Base-by-base conservation (phyloP, 139 green algal genomes). In the Pycnococcus provasolii region DNA sequence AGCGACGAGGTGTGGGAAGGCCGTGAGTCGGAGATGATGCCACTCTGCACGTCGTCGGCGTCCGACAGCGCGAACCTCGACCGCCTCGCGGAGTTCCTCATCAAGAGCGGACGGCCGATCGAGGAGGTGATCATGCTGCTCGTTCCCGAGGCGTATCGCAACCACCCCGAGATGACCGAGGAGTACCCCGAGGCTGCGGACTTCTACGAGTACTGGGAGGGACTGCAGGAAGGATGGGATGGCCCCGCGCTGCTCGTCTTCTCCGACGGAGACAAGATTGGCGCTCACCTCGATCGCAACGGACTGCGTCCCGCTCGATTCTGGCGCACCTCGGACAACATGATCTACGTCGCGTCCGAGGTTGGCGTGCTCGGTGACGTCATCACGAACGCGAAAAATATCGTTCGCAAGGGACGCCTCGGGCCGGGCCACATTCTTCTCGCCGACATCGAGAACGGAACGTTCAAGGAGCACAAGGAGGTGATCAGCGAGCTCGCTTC, bases 161-260 rank as follows among this genome's bases (percentile, higher is more conserved):
- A 95, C 77, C 86, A 95, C 75, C 88, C 88, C 8, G 86, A 88
- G 50, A 76, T 94, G n/a, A 46, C 78, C 47, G 82, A 68, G 57
- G 88, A 95, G 77, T 95, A 95, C 80, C 90, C 93, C 13, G 87
- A 97, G 75, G 86, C 84, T n/a, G n/a, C 62, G 60, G 61, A 73
- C 48, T 85, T 87, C 67, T 85, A 97, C 68, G 87, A 96, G 81
- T 98, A 89, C 80, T 97, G 87, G 61, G 90, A 95, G 78, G 92
- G 91, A 45, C 83, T 97, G 71, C 94, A 98, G 80, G 93, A 99
- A 81, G 90, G 91, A 58, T 99, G 93, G 93, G 93, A 99, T 69
- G 93, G 93, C 43, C 93, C 93, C 45, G 93, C 93, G 2, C 89
- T 99, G 59, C 82, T 99, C 40, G 91, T 99, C 40, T 99, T 98